Evolutionary conservation across 371 early-diverging fungal species (phyloP).

Genomic region (Nematocida parisii): DNA sequence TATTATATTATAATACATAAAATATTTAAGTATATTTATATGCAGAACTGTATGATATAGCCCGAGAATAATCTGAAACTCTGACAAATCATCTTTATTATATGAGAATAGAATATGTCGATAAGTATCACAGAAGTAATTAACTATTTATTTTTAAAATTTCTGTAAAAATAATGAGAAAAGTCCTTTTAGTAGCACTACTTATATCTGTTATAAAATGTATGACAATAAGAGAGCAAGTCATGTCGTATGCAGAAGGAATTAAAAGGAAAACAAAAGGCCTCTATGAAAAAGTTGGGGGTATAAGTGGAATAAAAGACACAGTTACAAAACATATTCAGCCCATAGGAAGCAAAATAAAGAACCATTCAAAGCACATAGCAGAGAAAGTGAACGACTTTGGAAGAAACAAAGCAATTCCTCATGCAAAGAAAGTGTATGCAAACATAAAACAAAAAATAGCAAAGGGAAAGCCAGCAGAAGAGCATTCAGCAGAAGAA

Average conservation of each 20-base stretch:
- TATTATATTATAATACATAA: no score
- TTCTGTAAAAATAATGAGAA: slow-evolving; percentile 42
- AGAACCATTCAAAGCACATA: slow-evolving; percentile 23
- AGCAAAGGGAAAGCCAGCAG: slow-evolving; percentile 22
- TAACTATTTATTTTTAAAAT: slow-evolving; percentile 38
- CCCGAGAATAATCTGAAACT: no score
- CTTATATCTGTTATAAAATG: slow-evolving; percentile 23
- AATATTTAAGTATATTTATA: no score
- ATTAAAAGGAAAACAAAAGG: slow-evolving; percentile 5
- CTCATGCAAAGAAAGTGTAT: slow-evolving; percentile 15
- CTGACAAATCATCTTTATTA: no score
- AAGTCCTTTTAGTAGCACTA: slow-evolving; percentile 21
- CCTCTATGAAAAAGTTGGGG: not conserved
- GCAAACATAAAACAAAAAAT: slow-evolving; percentile 37
- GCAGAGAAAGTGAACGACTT: slow-evolving; percentile 36
- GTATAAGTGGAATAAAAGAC: not conserved
- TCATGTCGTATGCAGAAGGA: not conserved
- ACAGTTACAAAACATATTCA: not conserved
- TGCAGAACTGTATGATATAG: no score
- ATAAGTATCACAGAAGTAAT: not conserved
- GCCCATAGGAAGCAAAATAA: slow-evolving; percentile 3
- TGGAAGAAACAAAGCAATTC: slow-evolving; percentile 37
- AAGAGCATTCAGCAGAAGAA: slow-evolving; percentile 18
- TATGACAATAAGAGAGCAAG: not conserved
- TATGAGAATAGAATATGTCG: no score